Base-by-base conservation (phyloP, 345 rosid species). In the Melastoma malabathricum region DNA sequence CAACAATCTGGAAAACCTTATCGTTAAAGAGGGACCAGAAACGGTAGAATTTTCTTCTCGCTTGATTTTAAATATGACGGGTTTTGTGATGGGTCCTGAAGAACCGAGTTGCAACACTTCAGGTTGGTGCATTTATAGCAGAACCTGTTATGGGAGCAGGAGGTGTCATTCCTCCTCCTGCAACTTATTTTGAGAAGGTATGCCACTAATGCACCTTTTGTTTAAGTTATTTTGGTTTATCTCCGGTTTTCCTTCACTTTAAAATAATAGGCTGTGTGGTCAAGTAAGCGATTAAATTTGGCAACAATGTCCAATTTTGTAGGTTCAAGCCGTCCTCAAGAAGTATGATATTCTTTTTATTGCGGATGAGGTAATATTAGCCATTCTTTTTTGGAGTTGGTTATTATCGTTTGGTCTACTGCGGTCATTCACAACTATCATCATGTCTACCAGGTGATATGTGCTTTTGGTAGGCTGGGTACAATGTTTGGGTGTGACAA, bases 101-200 rank as follows among this genome's bases (percentile, higher is more conserved):
- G 38, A 72, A 63, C 44, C 56, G 13, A 20, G 16, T 14, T 10
- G 22, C 59, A 65, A 22, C 50, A 41, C 46, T 18, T 58, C 78
- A 87, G 97, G 81, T 92, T 70, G 97, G 82, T 66, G 98, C 97
- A 50, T 92, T 87, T 71, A 87, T 92, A 3, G 97, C 95, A 19
- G 98, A 87, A 54, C 97, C 95, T 43, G 90, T 92, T 59, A 87
- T 92, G 97, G 95, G 98, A 49, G 97, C 95, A 44, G 97, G 98
- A 41, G 97, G 97, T 38, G 97, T 87, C 57, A 92, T 92, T 56
- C 90, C 79, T 68, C 98, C 97, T 23, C 97, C 95, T 48, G 89
- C 85, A 43, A 83, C 95, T 45, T 88, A 93, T 68, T 88, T 93
- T 61, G 97, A 88, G 6, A 88, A 93, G 95, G 95, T 85, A 60